Base-by-base conservation (phyloP, 371 early-diverging fungal species). In the Coemansia sp. region DNA sequence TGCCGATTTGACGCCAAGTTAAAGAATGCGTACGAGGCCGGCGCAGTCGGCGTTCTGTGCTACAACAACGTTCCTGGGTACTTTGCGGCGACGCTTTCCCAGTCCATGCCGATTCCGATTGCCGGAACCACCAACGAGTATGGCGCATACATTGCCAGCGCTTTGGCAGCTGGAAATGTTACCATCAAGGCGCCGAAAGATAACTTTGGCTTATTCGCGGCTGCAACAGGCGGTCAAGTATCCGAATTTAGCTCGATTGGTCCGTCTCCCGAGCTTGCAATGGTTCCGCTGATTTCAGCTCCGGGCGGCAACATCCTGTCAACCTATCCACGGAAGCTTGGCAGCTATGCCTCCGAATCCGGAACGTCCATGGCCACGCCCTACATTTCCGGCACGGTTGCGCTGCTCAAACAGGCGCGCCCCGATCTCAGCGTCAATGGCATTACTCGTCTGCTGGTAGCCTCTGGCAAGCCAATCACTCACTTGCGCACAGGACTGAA, bases 291-390 rank as follows among this genome's bases (percentile, higher is more conserved):
- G 56, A 35, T 90, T 2, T 79, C 82, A 31, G 88, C 87, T 1
- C 90, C 90, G 4, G 90, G 90, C 14, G 89, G 87, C 7, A 80
- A 83, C 52, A 89, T 91, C 33, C 86, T 82, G 69, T 89, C 90
- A 8, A 87, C 89, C 45, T 86, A 77, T 35, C 86, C 81, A 6
- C 34, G 69, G 16, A 69, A 68, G 51, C 52, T 66, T 36, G 83
- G 83, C 16, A 57, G 60, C 26, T 90, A 87, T 59, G 83, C 80
- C 20, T 65, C 83, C 20, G 59, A 83, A 58, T 83, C 84, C 33
- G 90, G 91, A 31, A 87, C 88, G 3, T 85, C 85, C 14, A 87
- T 87, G 90, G 88, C 92, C 2, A 82, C 86, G 14, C 91, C 92
- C 1, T 88, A 86, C 69, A 77, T 86, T 10, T 83, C 91, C 8